These are phyloP conservation scores for barrel medic (Medicago truncatula) DNA, from an alignment of 306 rosid genomes.

Conservation along the genomic window MtrunA17r5.0-ANR NC_053045.1:9627501-9628000, in stretches of 20 bases:
- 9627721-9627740: slow-evolving; percentile 70
- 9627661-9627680: slow-evolving; percentile 47
- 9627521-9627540: slow-evolving; percentile 6
- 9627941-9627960: slow-evolving; percentile 74
- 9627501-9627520: slow-evolving; percentile 50
- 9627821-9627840: slow-evolving; percentile 99
- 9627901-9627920: slow-evolving; percentile 63
- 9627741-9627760: slow-evolving; percentile 79
- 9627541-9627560: slow-evolving; percentile 49
- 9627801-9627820: slow-evolving; percentile 99
- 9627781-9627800: slow-evolving; percentile 85
- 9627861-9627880: slow-evolving; percentile 95
- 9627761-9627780: slow-evolving; percentile 82
- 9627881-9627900: slow-evolving; percentile 82
- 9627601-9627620: slow-evolving; percentile 64
- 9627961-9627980: slow-evolving; percentile 85
- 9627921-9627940: slow-evolving; percentile 57
- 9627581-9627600: slow-evolving; percentile 55
- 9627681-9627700: slow-evolving; percentile 60
- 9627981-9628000: slow-evolving; percentile 90
- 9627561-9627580: slow-evolving; percentile 61
- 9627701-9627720: slow-evolving; percentile 45
- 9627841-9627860: slow-evolving; percentile 91
- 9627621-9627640: slow-evolving; percentile 65
- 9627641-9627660: slow-evolving; percentile 57